Conservation (phyloP, 345 rosid genomes). For the Capsella bursapastoris region DNA sequence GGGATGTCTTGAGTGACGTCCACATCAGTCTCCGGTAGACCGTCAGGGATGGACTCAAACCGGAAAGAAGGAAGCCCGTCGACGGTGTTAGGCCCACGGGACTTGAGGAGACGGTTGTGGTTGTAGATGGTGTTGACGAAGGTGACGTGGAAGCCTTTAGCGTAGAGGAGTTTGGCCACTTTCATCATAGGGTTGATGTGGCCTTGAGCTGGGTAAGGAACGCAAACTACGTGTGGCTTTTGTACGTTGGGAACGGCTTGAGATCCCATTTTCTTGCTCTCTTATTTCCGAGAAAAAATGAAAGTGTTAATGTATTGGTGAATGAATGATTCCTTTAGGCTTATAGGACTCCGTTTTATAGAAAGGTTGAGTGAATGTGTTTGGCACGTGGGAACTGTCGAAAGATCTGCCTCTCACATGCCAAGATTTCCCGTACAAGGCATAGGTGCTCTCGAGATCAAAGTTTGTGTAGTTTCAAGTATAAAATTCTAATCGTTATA, state of each 20-base stretch:
- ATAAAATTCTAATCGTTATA: neutral
- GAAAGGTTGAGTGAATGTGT: neutral
- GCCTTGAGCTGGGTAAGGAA: constrained; percentile 24
- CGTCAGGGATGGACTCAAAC: constrained; percentile 34
- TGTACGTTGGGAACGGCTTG: neutral
- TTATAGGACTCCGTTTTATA: constrained; percentile 13
- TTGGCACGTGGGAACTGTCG: neutral
- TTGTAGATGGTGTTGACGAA: constrained; percentile 13
- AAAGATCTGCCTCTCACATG: neutral
- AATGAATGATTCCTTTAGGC: neutral
- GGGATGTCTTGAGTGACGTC: constrained; percentile 21
- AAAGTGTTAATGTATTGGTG: neutral
- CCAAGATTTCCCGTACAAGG: neutral
- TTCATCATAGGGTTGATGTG: constrained; percentile 29
- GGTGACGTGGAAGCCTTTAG: constrained; percentile 25
- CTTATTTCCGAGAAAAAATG: neutral
- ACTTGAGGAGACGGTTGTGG: constrained; percentile 13
- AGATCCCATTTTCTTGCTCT: neutral
- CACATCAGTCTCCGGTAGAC: constrained; percentile 17
- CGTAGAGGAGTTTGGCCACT: constrained; percentile 19
- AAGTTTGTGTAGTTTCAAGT: neutral
- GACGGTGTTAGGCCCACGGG: neutral
- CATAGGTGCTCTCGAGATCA: neutral
- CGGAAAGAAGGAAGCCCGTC: constrained; percentile 10
- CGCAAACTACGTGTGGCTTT: constrained; percentile 20